Conservation (phyloP, 108 stramenopile genomes). For the Stephanodiscus triporus region DNA sequence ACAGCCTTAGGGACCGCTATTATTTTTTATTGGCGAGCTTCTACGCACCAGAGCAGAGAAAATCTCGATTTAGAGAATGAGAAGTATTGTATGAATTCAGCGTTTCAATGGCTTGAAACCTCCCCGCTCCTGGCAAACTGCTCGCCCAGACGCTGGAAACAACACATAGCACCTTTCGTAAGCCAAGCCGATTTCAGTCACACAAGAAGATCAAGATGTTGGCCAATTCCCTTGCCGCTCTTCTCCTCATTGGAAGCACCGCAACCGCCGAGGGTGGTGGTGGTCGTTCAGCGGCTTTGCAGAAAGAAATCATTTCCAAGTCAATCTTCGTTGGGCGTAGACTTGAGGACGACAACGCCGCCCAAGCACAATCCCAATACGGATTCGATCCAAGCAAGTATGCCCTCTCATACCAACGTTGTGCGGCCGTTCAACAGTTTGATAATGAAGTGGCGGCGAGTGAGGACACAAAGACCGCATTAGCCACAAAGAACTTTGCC, state of each 20-base stretch:
- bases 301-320: slow-evolving; percentile 3
- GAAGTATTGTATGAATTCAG: too few species aligned
- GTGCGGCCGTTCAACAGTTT: slow-evolving; percentile 50
- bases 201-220: background rate
- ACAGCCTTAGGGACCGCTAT: too few species aligned
- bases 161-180: background rate
- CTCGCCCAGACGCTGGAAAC: too few species aligned
- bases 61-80: too few species aligned
- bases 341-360: background rate
- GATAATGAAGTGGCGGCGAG: slow-evolving; percentile 42
- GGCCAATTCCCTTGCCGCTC: background rate
- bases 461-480: slow-evolving; percentile 50
- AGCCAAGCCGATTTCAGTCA: background rate
- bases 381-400: slow-evolving; percentile 44
- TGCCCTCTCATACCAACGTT: slow-evolving; percentile 80
- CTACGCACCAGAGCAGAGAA: too few species aligned
- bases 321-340: background rate
- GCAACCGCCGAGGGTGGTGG: background rate
- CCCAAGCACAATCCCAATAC: background rate
- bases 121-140: too few species aligned
- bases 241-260: background rate
- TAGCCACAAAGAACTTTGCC: slow-evolving; percentile 73
- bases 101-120: too few species aligned
- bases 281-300: background rate
- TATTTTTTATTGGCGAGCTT: too few species aligned